Base-by-base conservation (phyloP, 768 basidiomycete species). In the Phaeotremella skinneri region DNA sequence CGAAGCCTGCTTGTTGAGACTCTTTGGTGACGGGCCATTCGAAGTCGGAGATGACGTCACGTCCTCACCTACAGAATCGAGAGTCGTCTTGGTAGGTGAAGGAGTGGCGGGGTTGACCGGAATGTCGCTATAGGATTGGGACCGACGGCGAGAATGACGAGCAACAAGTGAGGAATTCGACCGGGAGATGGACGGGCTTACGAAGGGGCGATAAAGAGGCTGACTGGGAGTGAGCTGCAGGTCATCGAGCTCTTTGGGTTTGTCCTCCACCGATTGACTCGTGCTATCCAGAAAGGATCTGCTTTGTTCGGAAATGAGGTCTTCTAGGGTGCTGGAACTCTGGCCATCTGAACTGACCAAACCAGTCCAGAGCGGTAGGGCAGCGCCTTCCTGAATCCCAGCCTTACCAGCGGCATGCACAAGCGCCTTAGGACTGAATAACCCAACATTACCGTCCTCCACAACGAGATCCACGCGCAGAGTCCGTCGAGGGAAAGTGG, bases 401-500 rank as follows among this genome's bases (percentile, higher is more conserved):
- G 26, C 49, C 49, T 14, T 9, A 5, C 29, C 49, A 26, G 29
- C 30, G 7, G 49, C 49, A 7, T 21, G 9, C 7, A 32, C 14
- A 9, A 50, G 21, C 9, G 21, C 49, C 21, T 23, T 23, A 58
- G 30, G 25, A 27, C 51, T 11, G 6, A 45, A 6, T 14, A 14
- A 7, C 6, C 21, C 43, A 23, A 45, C 21, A 13, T 45, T 7
- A 20, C 6, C 43, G 23, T 11, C 13, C 13, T 45, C 43, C 7
- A 45, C 43, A 13, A 23, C 21, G 13, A 45, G 6, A 11, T 13
- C 7, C 7, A 70, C 27, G 45, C 60, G 64, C 3, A 67, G 47
- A n/a, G 66, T 63, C 5, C 31, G 55, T 5, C 69, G 63, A 32
- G 55, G 27, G 31, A 61, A 62, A 13, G 69, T 57, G 1, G 62